Base-by-base conservation (phyloP, 2,329 filamentous ascomycete species). In the Calycina marina region DNA sequence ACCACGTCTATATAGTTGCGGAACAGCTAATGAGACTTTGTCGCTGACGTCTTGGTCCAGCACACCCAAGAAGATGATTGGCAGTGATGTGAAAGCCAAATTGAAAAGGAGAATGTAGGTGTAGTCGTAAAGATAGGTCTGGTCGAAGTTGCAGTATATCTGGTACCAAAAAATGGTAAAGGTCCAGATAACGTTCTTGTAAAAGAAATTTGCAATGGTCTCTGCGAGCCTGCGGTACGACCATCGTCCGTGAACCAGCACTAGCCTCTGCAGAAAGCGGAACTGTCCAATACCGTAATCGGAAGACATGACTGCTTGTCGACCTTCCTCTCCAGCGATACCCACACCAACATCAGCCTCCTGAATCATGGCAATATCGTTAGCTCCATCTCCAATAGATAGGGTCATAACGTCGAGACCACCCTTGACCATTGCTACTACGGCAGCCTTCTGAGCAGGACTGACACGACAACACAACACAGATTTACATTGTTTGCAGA, bases 141-240 rank as follows among this genome's bases (percentile, higher is more conserved):
- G 85, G 60, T 98, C 90, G 55, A 92, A 94, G 58, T 93, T 79
- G 63, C 81, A 84, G 58, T 80, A 98, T 34, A 93, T 83, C 54
- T 92, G 85, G 58, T 82, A 98, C 88, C 88, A 96, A 67, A 96
- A 94, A 37, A 98, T 80, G 26, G 79, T 72, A 52, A 94, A 88
- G 1, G 84, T 90, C 90, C 90, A 98, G 32, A 96, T 79, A 58
- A 98, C 80, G 62, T 96, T 98, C 78, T 98, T 98, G 72, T 96
- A 98, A 65, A 98, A 98, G 67, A 98, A 98, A 56, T 98, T 98
- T 55, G 85, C 84, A 49, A 92, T 94, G 28, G 78, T 82, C 61
- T 98, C 90, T 17, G 79, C 84, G 54, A 98, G 62, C 47, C 90
- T 75, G 32, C 88, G 73, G 60, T 98, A 98, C n/a, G 85, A 93